phyloP scores from a whole-genome alignment of 805 yeast species.

The Nakazawaea laoshanensis region DNA sequence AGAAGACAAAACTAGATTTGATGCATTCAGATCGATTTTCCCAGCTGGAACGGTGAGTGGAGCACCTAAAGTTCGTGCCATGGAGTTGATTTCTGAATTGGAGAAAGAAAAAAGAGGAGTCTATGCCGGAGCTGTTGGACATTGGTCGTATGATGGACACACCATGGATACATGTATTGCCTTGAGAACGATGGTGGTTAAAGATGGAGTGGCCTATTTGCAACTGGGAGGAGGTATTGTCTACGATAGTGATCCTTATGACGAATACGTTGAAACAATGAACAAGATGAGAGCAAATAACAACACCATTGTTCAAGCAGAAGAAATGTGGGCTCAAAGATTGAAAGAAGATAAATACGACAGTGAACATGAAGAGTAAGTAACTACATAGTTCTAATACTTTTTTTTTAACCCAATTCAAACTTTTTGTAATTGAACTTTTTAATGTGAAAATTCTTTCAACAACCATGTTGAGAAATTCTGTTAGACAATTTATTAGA shows the following conservation, averaged over 20 bases:
- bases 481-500: no score
- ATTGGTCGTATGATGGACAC: constrained; percentile 93
- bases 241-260: constrained; percentile 88
- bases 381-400: no score
- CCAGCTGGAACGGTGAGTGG: constrained; percentile 99
- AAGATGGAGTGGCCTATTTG: constrained; percentile 81
- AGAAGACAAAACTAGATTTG: constrained; percentile 79
- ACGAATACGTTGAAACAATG: constrained; percentile 93
- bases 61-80: constrained; percentile 95
- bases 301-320: constrained; percentile 88
- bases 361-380: constrained; percentile 13
- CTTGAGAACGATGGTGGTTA: constrained; percentile 90
- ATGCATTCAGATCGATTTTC: constrained; percentile 94
- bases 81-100: constrained; percentile 86
- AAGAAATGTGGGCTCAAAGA: constrained; percentile 58
- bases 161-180: constrained; percentile 98
- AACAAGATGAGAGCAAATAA: constrained; percentile 95
- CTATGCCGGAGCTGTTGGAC: constrained; percentile 98
- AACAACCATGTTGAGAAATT: no score
- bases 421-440: no score
- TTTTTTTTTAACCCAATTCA: no score
- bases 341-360: constrained; percentile 17
- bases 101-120: constrained; percentile 93
- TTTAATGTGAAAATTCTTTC: no score
- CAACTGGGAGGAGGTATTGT: constrained; percentile 99